Conservation (phyloP, 805 yeast species). For the Metahyphopichia silvanorum region DNA sequence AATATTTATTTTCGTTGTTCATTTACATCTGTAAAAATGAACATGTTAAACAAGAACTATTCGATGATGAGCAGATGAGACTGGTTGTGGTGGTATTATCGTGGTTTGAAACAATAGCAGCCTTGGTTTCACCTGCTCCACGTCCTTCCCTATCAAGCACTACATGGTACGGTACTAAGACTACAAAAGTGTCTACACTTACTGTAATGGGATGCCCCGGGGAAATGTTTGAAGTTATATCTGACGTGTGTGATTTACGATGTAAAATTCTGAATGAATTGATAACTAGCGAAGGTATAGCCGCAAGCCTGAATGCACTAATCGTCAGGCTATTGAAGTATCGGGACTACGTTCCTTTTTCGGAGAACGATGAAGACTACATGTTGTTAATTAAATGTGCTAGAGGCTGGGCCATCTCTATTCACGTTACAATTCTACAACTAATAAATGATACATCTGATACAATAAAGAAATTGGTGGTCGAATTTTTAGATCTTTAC, state of each 20-base stretch:
- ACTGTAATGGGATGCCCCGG: not conserved
- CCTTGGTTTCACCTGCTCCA: not conserved
- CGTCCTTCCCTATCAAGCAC: not conserved
- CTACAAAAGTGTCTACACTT: not conserved
- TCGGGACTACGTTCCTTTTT: not conserved
- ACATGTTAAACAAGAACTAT: not conserved
- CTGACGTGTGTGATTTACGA: not conserved
- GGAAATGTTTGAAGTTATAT: not conserved
- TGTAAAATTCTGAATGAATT: not conserved
- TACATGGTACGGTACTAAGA: not conserved
- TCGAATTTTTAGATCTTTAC: not conserved
- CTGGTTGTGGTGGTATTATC: not conserved
- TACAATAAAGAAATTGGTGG: not conserved
- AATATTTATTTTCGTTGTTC: not conserved
- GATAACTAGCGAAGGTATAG: not conserved
- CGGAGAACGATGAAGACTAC: not conserved
- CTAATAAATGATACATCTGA: not conserved
- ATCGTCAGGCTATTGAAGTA: not conserved
- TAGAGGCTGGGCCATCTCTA: not conserved
- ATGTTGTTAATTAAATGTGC: not conserved
- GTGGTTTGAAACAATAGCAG: not conserved
- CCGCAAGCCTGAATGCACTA: not conserved
- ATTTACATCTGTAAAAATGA: not conserved
- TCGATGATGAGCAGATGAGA: not conserved
- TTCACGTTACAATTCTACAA: not conserved